Base-by-base conservation (phyloP, 495 filamentous ascomycete genomes). In the Neurospora sp. region DNA sequence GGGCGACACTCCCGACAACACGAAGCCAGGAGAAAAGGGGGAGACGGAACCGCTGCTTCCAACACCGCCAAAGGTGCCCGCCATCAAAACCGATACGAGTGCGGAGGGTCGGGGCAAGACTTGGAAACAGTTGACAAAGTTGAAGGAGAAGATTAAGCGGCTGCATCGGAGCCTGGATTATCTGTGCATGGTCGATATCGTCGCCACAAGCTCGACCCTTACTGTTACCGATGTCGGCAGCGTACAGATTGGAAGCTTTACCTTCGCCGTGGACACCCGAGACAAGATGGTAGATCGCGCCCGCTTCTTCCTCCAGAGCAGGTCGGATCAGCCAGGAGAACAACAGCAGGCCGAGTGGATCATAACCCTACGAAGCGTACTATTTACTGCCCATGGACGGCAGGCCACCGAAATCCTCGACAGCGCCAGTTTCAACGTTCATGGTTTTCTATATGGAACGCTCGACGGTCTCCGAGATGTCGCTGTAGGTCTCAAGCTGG, bases 291-390 rank as follows among this genome's bases (percentile, higher is more conserved):
- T 97, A 61, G 94, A 98, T 77, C 87, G 93, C 74, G 94, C 92
- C 69, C 91, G 94, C 74, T 89, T 98, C 74, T 98, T 97, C 82
- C 90, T 93, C 74, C 94, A 93, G 78, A 79, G 84, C 69, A 89
- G 90, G 78, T 91, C 89, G 73, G 86, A 91, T 71, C 87, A 88
- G 69, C 86, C 87, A n/a, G 86, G 85, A 35, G 88, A 91, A 69
- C 90, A 95, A 76, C 86, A 88, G 27, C 95, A 96, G 37, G 94
- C 94, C 1, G 96, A 99, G 83, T 98, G 96, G 96, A 94, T 96
- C 73, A 86, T 96, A 77, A 92, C 90, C 9, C 80, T 93, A 46
- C 90, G 93, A 70, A 97, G 94, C 79, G 87, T 98, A 65, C 84
- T 98, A 4, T 96, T 99, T 72, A 93, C 92, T 0, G 89, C 93